These are phyloP conservation scores for Candida sanyaensis DNA, from an alignment of 1,139 yeast species.

Conservation along the genomic window DNA sequence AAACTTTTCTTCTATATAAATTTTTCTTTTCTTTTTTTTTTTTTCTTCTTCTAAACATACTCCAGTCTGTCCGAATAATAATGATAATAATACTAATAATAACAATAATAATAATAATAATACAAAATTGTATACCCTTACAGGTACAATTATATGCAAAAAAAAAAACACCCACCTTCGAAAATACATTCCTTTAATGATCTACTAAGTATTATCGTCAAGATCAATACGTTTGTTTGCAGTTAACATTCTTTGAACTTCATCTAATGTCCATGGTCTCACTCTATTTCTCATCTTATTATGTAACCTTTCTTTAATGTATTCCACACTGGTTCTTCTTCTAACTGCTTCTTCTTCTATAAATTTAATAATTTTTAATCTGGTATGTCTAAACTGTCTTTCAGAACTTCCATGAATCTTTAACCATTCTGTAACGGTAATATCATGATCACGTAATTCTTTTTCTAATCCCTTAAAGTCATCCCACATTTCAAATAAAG, in stretches of 20 bases:
- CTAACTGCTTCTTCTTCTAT: slow-evolving; percentile 35
- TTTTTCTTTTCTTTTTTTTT: neutral
- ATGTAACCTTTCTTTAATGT: slow-evolving; percentile 32
- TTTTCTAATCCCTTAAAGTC: slow-evolving; percentile 35
- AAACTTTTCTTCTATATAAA: neutral
- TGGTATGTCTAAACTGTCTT: slow-evolving; percentile 36
- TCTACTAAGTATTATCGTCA: slow-evolving; percentile 18
- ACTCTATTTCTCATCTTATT: slow-evolving; percentile 34
- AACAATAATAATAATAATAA: slow-evolving; percentile 1
- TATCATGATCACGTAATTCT: slow-evolving; percentile 28
- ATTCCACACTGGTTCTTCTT: slow-evolving; percentile 23
- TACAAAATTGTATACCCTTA: slow-evolving; percentile 1
- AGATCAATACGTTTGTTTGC: slow-evolving; percentile 33
- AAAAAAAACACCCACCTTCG: neutral
- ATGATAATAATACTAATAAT: neutral
- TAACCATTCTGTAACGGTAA: slow-evolving; percentile 37
- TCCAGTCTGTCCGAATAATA: too few species aligned
- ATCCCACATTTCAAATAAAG: slow-evolving; percentile 42
- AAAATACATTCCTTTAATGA: neutral
- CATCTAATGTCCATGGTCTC: slow-evolving; percentile 41
- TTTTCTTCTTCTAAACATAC: too few species aligned
- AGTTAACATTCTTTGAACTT: slow-evolving; percentile 41
- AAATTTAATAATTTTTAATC: slow-evolving; percentile 35
- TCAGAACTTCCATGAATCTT: slow-evolving; percentile 38
- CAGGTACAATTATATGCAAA: slow-evolving; percentile 1